Evolutionary conservation across 1,284 basidiomycete genomes (phyloP), one percentile per base, ranked within the genome.

Genomic region (Apiotrichum gamsii): DNA sequence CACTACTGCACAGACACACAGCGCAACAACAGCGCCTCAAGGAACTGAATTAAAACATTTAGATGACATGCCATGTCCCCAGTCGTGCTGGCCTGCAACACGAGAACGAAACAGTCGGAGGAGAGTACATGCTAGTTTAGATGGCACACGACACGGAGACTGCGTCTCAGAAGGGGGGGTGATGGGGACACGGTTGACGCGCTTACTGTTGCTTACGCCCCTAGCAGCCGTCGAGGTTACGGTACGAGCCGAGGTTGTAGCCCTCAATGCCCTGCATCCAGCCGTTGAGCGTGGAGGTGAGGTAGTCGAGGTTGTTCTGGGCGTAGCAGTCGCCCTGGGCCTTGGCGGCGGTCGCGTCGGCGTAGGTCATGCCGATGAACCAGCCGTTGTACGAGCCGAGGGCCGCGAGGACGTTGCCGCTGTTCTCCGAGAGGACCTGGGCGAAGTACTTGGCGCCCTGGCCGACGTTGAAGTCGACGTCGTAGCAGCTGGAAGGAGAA

Each of bases 371-470:
- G 19, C 80, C 80, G 6, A 46, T 44, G 18, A 53, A 58, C 87
- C 87, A 90, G 34, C 87, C 85, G 67, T 91, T 91, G 75, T 93
- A 91, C 20, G 67, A 52, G 15, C 87, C 90, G 41, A 88, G 70
- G 8, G 80, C 62, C 21, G 51, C 48, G 11, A 90, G 71, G 25
- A 90, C 67, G 61, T 84, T 78, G 16, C 83, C 83, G 28, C 72
- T 74, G 55, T 80, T 76, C 34, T 53, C 43, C 8, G 49, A 48
- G 51, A 69, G 59, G n/a, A 61, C 40, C 43, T 59, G 53, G 46
- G 32, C 29, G 28, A 56, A 43, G 49, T 51, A 54, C 47, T 58
- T 43, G 19, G 66, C 65, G 25, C 61, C 69, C 3, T 57, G 54
- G 29, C 57, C 45, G 47, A 70, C 87, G 72, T 78, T 88, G 48